Base-by-base conservation (phyloP, 352 stramenopile genomes). In the Aphanomyces stellatus region DNA sequence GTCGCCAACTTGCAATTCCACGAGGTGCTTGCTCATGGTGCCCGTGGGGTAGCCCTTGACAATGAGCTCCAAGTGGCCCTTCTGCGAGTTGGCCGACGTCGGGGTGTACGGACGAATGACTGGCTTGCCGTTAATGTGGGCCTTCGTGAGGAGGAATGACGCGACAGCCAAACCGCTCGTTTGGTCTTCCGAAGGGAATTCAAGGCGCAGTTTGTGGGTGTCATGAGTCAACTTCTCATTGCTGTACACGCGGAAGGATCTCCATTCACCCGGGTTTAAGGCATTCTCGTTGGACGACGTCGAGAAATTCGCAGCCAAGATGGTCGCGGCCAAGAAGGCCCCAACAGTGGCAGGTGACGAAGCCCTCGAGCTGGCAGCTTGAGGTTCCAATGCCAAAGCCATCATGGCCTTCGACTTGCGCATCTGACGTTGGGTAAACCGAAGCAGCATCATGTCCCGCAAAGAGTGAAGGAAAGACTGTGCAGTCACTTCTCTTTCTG, bases 41-140 rank as follows among this genome's bases (percentile, higher is more conserved):
- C 90, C 91, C 35, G 81, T 78, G 11, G 85, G 75, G 73, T 97
- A 97, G 17, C 80, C 78, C 74, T 97, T 97, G 71, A 97, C 85
- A 40, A 96, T 81, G 37, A 97, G 77, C 62, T 95, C 82, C 24
- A 96, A 49, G 63, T 88, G 87, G 31, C 88, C 90, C 53, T 80
- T 86, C 73, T 94, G 82, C 27, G 81, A 76, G 71, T 96, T 91
- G 62, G 88, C 72, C 69, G 91, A 93, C 55, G 75, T 87, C 13
- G 91, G 91, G 56, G 90, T 97, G 78, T 97, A 97, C 15, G 90
- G 82, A 13, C 89, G 78, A 19, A 89, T 69, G 7, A 95, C 75
- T 22, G 65, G 77, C 77, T 95, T 94, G 69, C 81, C 84, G 74
- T 87, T 70, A 53, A 92, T 74, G 43, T 77, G 78, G 55, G 81